Conservation (phyloP, 2,329 filamentous ascomycete species). For the Fusarium lateritium region DNA sequence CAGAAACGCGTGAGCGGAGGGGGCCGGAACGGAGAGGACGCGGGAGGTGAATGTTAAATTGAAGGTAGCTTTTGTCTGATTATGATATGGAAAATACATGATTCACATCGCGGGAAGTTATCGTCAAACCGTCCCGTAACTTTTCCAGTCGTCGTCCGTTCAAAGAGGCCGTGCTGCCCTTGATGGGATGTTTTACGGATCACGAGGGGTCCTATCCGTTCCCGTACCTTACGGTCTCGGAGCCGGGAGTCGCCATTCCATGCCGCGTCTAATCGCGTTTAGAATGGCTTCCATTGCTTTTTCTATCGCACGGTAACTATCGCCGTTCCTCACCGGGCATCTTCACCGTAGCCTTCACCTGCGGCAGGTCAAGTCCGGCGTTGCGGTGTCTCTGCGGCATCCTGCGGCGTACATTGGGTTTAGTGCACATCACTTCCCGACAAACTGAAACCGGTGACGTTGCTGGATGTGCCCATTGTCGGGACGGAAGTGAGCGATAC, state of each 20-base stretch:
- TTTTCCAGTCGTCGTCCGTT: conserved; percentile 34
- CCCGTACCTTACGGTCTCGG: conserved; percentile 9
- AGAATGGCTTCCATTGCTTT: not conserved
- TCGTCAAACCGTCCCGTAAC: conserved; percentile 37
- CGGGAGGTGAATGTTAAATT: conserved; percentile 19
- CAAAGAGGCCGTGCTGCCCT: conserved; percentile 16
- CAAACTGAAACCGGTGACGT: conserved; percentile 9
- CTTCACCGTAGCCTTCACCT: not conserved
- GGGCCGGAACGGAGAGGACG: conserved; percentile 45
- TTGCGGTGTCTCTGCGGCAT: conserved; percentile 21
- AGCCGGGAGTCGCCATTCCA: conserved; percentile 32
- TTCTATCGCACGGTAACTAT: not conserved
- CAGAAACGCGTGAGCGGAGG: conserved; percentile 49
- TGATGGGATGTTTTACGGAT: conserved; percentile 39
- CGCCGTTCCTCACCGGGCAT: conserved; percentile 11
- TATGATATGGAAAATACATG: conserved; percentile 3
- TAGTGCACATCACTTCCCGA: not conserved
- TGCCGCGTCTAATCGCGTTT: conserved; percentile 12
- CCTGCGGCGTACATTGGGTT: conserved; percentile 7
- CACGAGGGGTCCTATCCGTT: conserved; percentile 5
- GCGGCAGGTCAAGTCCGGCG: conserved; percentile 25
- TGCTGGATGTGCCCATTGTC: conserved; percentile 35
- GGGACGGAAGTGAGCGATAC: conserved; percentile 30
- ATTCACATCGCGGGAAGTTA: conserved; percentile 45
- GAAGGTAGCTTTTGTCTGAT: not conserved